These are phyloP conservation scores for Trichomonascaceae sp. DNA, from an alignment of 1,139 yeast genomes.

Conservation along the genomic window DNA sequence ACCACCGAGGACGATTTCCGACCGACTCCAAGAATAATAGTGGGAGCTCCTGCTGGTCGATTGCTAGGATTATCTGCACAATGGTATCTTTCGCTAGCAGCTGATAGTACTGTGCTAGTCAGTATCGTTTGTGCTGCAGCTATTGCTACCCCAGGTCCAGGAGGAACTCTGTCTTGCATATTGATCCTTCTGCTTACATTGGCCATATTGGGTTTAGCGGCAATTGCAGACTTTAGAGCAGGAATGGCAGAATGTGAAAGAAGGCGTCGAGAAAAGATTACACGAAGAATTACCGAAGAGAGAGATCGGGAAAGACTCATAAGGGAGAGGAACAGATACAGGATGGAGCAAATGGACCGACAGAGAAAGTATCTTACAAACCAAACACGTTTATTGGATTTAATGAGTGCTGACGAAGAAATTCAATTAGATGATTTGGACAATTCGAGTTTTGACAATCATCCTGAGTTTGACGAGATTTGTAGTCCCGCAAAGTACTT, in stretches of 20 bases:
- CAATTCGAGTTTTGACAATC: no score
- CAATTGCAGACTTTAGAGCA: slow-evolving; percentile 7
- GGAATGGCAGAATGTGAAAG: slow-evolving; percentile 2
- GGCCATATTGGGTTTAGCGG: slow-evolving; percentile 2
- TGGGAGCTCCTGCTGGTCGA: background rate
- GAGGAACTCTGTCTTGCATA: background rate
- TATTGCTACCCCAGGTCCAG: background rate
- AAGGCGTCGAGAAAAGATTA: background rate
- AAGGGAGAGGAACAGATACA: background rate
- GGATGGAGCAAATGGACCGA: background rate
- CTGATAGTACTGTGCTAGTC: background rate
- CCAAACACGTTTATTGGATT: background rate
- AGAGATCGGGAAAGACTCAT: background rate
- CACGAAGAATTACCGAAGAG: background rate
- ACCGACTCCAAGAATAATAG: background rate
- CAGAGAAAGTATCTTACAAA: background rate
- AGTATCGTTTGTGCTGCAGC: slow-evolving; percentile 1
- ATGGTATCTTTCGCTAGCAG: slow-evolving; percentile 7
- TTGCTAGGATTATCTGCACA: slow-evolving; percentile 3
- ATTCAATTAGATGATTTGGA: no score
- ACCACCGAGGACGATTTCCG: background rate
- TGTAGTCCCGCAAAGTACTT: background rate
- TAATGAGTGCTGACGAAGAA: background rate
- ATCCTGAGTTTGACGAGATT: background rate
- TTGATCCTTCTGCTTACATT: background rate